These are phyloP conservation scores for Cytospora leucostoma DNA, from an alignment of 2,329 filamentous ascomycete species.

Conservation along the genomic window DNA sequence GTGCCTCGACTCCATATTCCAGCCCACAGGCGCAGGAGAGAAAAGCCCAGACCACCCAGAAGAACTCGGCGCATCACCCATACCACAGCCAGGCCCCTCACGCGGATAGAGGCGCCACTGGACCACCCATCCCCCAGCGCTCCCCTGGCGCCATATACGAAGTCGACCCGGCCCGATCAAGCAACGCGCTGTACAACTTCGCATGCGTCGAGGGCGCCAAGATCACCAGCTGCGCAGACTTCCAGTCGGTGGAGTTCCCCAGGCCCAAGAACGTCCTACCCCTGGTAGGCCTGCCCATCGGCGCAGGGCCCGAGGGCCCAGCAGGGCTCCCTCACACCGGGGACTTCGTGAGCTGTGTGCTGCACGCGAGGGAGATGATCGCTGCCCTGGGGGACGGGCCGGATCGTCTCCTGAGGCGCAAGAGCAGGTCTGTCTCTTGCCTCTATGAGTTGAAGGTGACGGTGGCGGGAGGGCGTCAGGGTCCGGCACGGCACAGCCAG, in stretches of 20 bases:
- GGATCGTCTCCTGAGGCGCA: constrained; percentile 5
- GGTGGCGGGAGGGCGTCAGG: background rate
- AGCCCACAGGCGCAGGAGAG: background rate
- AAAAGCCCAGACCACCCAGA: background rate
- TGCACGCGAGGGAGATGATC: constrained; percentile 12
- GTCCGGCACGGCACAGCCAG: background rate
- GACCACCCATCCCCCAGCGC: constrained; percentile 2
- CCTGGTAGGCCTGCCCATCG: constrained; percentile 43
- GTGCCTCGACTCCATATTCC: background rate
- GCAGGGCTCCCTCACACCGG: constrained; percentile 35
- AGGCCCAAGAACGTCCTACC: constrained; percentile 24
- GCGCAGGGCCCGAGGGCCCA: constrained; percentile 44
- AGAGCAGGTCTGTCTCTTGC: constrained; percentile 19
- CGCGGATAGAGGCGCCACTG: background rate
- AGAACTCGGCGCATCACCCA: background rate
- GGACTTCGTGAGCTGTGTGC: constrained; percentile 35
- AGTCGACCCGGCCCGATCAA: constrained; percentile 17
- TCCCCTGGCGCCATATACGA: constrained; percentile 24
- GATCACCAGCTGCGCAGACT: constrained; percentile 6
- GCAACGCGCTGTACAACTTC: constrained; percentile 25
- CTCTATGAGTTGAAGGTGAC: background rate
- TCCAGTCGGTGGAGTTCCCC: constrained; percentile 22
- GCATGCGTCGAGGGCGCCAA: constrained; percentile 22
- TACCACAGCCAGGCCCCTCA: background rate
- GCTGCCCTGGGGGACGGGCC: constrained; percentile 1